Conservation (phyloP, 305 asterid genomes). For the Nicotiana rustica region DNA sequence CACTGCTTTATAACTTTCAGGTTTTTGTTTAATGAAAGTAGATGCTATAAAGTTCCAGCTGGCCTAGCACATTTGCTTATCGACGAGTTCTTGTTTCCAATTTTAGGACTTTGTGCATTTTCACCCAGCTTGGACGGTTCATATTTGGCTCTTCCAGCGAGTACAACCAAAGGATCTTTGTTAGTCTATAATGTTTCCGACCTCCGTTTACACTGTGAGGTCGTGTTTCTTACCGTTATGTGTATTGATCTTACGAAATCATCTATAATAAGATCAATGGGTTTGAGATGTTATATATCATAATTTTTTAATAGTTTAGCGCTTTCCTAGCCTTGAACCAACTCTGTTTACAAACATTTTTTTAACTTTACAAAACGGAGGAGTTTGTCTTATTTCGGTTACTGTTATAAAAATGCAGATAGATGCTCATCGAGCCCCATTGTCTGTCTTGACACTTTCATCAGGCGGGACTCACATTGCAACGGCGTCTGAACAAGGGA, state of each 20-base stretch:
- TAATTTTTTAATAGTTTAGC: neutral
- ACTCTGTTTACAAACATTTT: neutral
- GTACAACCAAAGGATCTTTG: conserved; percentile 78
- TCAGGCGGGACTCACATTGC: conserved; percentile 79
- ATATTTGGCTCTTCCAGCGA: conserved; percentile 93
- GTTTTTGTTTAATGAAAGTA: conserved; percentile 12
- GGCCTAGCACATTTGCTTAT: conserved; percentile 27
- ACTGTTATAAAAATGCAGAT: conserved; percentile 60
- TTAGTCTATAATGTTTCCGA: conserved; percentile 81
- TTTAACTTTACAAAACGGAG: neutral
- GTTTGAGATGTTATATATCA: conserved; percentile 9
- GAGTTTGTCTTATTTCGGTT: neutral
- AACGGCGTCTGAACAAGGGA: conserved; percentile 97
- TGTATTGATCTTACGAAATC: conserved; percentile 16
- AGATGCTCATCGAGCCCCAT: conserved; percentile 89
- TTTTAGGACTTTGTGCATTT: conserved; percentile 91
- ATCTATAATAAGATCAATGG: conserved; percentile 31
- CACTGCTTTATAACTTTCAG: neutral
- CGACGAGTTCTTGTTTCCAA: conserved; percentile 33
- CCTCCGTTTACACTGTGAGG: conserved; percentile 91
- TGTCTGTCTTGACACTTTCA: conserved; percentile 79
- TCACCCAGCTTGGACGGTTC: conserved; percentile 73
- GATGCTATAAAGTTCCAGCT: conserved; percentile 32
- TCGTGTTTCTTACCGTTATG: conserved; percentile 44
- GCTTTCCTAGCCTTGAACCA: neutral